Conservation (phyloP, 2,329 filamentous ascomycete species). For the Cercospora sesami region DNA sequence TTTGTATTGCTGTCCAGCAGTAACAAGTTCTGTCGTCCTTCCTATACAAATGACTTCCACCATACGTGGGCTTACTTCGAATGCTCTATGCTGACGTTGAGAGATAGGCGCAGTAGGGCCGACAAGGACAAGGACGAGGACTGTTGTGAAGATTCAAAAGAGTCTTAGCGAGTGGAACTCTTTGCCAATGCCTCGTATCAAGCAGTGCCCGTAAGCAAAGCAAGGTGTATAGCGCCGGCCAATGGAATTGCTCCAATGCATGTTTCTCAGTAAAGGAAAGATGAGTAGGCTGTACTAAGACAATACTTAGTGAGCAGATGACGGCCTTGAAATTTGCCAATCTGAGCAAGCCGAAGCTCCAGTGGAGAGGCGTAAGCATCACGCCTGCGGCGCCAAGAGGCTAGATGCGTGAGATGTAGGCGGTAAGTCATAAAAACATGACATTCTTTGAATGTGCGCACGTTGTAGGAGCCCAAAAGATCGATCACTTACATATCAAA, state of each 20-base stretch:
- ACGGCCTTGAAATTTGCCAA: neutral
- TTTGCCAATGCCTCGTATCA: neutral
- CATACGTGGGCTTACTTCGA: too few species aligned
- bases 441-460: neutral
- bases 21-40: too few species aligned
- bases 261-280: neutral
- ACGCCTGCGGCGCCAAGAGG: neutral
- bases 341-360: neutral
- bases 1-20: too few species aligned
- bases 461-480: too few species aligned
- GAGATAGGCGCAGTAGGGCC: too few species aligned
- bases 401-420: neutral
- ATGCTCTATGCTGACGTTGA: too few species aligned
- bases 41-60: too few species aligned
- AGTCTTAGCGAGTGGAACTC: neutral
- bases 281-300: neutral
- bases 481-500: neutral
- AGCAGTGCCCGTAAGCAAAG: neutral
- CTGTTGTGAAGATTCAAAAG: too few species aligned
- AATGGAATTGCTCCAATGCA: neutral
- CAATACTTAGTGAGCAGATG: neutral
- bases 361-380: neutral
- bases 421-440: neutral
- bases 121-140: too few species aligned
- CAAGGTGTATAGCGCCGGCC: neutral